A percentile compares a stretch with the other conserved stretches of the same genome.
phyloP scores from a whole-genome alignment of 441 rosid species.

The Macaranga tanarius region DNA sequence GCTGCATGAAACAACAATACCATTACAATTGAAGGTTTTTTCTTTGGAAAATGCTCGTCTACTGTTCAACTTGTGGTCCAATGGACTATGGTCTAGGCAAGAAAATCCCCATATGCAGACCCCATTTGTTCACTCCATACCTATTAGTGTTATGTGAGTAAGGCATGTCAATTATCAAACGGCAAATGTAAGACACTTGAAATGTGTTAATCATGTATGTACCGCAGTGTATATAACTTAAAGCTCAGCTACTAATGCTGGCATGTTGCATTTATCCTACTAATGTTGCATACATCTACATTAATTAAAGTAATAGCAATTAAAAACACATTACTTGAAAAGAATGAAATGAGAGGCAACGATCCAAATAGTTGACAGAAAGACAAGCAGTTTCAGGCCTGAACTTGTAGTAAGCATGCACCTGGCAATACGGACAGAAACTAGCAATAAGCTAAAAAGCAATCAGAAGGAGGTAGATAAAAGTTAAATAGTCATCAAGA shows the following conservation, averaged over 20 bases:
- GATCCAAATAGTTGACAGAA: slow-evolving; percentile 38
- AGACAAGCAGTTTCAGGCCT: slow-evolving; percentile 40
- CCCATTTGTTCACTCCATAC: too few relatives aligned
- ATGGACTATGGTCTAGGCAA: too few relatives aligned
- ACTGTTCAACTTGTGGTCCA: too few relatives aligned
- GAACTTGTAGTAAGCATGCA: slow-evolving; percentile 31
- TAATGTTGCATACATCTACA: neutral
- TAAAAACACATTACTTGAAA: slow-evolving; percentile 21
- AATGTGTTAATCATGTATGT: too few relatives aligned
- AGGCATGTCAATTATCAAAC: too few relatives aligned
- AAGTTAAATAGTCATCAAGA: neutral
- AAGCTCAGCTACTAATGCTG: too few relatives aligned
- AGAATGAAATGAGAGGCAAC: slow-evolving; percentile 31
- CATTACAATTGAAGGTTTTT: neutral
- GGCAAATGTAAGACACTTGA: too few relatives aligned
- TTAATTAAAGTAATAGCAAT: neutral
- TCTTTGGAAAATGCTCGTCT: too few relatives aligned
- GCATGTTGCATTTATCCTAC: too few relatives aligned
- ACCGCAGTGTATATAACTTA: too few relatives aligned
- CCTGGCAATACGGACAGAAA: slow-evolving; percentile 24
- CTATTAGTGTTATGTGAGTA: too few relatives aligned
- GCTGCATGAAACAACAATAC: slow-evolving; percentile 16
- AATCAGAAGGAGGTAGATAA: neutral
- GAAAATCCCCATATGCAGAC: too few relatives aligned
- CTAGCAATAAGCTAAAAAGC: neutral